phyloP scores from a whole-genome alignment of 179 eudicot species.

The Camellia oleifera region DNA sequence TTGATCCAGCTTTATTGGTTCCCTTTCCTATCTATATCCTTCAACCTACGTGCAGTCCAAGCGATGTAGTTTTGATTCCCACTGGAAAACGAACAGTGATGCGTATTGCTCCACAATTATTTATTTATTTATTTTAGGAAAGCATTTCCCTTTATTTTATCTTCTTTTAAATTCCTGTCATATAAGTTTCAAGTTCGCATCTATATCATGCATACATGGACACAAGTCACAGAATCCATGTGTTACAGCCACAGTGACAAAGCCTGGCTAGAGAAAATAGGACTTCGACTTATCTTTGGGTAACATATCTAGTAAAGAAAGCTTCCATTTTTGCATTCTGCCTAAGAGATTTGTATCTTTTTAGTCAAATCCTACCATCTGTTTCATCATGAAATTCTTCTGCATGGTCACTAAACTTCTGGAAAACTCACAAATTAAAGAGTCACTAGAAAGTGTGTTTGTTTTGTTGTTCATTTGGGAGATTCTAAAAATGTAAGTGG shows the following conservation, averaged over 20 bases:
- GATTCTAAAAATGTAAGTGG: no score
- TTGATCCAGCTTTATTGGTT: slow-evolving; percentile 51
- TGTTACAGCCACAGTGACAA: not conserved
- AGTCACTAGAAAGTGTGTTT: no score
- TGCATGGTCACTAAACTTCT: not conserved
- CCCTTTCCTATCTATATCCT: slow-evolving; percentile 60
- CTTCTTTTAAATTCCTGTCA: not conserved
- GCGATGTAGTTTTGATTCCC: slow-evolving; percentile 44
- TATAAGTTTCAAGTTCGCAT: slow-evolving; percentile 1
- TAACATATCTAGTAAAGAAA: not conserved
- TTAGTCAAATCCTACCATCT: no score
- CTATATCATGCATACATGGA: not conserved
- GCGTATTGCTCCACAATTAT: no score
- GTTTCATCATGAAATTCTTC: no score
- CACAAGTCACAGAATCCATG: not conserved
- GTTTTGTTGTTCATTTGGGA: no score
- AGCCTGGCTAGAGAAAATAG: not conserved
- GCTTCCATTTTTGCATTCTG: not conserved
- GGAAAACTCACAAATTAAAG: no score
- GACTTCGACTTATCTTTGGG: not conserved
- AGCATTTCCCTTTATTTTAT: no score
- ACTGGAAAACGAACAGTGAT: no score
- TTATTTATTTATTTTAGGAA: no score
- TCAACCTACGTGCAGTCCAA: slow-evolving; percentile 50
- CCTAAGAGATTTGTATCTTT: no score